Percentiles rank a stretch among this genome's conserved stretches.
Evolutionary conservation across 768 basidiomycete species (phyloP).

Genomic region (Xerocomus brunneocitrinus): DNA sequence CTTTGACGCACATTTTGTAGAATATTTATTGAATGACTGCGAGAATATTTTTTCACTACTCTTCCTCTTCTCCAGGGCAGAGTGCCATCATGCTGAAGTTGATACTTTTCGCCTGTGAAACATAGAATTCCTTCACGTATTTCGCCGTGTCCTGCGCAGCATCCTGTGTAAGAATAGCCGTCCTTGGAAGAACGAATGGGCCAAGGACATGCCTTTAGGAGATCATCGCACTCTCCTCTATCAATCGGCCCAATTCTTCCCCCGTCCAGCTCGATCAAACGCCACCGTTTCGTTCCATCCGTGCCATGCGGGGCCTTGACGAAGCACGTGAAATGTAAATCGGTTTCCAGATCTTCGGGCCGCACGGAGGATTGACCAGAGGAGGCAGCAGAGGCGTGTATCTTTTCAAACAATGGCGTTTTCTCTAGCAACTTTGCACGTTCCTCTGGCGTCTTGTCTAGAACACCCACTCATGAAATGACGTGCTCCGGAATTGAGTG

Average conservation of each 20-base stretch:
- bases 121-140: constrained; percentile 41
- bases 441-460: constrained; percentile 67
- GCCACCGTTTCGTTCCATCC: constrained; percentile 27
- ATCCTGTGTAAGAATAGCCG: neutral
- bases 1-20: constrained; percentile 8
- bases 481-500: neutral
- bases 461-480: neutral
- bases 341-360: constrained; percentile 60
- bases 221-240: constrained; percentile 55
- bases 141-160: constrained; percentile 40
- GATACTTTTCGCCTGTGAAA: constrained; percentile 35
- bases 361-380: constrained; percentile 61
- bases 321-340: constrained; percentile 87
- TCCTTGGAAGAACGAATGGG: neutral
- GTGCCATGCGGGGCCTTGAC: constrained; percentile 51
- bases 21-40: neutral
- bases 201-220: constrained; percentile 45
- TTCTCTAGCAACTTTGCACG: constrained; percentile 72
- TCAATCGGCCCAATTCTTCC: constrained; percentile 75
- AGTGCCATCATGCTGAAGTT: constrained; percentile 49
- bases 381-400: constrained; percentile 67
- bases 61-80: constrained; percentile 26
- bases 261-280: constrained; percentile 85
- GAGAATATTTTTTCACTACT: constrained; percentile 7
- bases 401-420: constrained; percentile 69